Percentiles rank a stretch among this genome's conserved stretches.
These are phyloP conservation scores for Proliferodiscus dingleyae DNA, from an alignment of 2,329 filamentous ascomycete species.

Conservation along the genomic window DNA sequence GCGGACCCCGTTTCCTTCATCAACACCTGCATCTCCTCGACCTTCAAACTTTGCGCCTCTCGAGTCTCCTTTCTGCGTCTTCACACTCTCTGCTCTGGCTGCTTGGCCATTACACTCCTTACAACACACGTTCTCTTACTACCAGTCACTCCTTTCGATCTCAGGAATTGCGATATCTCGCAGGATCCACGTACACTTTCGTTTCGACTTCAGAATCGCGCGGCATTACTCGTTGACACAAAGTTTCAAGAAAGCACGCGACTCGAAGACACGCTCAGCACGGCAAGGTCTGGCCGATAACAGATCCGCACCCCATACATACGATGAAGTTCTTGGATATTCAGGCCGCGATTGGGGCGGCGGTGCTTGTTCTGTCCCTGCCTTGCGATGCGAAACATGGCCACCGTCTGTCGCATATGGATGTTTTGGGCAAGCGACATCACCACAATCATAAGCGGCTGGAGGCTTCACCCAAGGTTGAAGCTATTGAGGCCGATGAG, in stretches of 20 bases:
- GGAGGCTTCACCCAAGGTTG: constrained; percentile 22
- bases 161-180: not conserved
- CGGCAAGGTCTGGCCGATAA: constrained; percentile 5
- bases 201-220: constrained; percentile 1
- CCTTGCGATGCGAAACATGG: constrained; percentile 26
- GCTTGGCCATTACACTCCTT: constrained; percentile 10
- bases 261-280: not conserved
- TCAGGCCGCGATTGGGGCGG: constrained; percentile 46
- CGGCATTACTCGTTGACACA: not conserved
- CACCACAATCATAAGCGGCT: constrained; percentile 19
- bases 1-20: not conserved
- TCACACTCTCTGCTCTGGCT: constrained; percentile 2
- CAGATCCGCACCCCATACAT: constrained; percentile 12
- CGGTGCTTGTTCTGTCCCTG: constrained; percentile 41
- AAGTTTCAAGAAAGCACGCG: not conserved
- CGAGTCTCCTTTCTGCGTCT: not conserved
- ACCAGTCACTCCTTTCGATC: constrained; percentile 4
- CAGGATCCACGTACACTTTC: not conserved
- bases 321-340: constrained; percentile 51
- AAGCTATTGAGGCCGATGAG: constrained; percentile 13
- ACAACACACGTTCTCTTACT: constrained; percentile 2
- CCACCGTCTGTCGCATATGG: constrained; percentile 23
- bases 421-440: constrained; percentile 25
- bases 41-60: not conserved
- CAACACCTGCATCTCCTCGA: not conserved